A percentile compares a stretch with the other conserved stretches of the same genome.
phyloP scores from a whole-genome alignment of 2,329 filamentous ascomycete genomes.

The Cladorrhinum sp. region DNA sequence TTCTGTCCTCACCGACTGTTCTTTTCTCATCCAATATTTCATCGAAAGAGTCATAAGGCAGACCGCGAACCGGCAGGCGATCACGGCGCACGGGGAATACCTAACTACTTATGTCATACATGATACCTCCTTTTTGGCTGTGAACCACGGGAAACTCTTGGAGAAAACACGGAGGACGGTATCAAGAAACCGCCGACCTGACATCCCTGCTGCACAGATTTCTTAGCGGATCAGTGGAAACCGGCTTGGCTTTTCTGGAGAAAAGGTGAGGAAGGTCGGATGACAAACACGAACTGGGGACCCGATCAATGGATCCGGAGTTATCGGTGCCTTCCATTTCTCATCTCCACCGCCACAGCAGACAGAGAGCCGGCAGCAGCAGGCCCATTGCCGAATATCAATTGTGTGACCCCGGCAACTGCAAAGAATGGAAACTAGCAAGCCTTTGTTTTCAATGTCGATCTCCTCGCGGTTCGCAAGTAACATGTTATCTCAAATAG shows the following conservation, averaged over 20 bases:
- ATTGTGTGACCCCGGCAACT: too few species aligned
- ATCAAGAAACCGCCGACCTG: not conserved
- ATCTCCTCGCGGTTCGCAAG: too few species aligned
- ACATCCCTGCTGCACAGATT: not conserved
- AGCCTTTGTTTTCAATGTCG: too few species aligned
- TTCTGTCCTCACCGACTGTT: not conserved
- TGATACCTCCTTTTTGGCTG: not conserved
- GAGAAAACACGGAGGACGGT: not conserved
- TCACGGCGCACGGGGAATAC: too few species aligned
- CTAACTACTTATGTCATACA: too few species aligned
- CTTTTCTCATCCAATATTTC: not conserved
- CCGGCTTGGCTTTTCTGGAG: not conserved
- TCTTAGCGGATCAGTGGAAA: not conserved
- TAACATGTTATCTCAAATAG: too few species aligned
- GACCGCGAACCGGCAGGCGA: not conserved
- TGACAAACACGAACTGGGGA: too few species aligned
- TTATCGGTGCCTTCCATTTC: conserved; percentile 2
- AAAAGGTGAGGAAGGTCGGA: too few species aligned
- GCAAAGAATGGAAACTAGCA: too few species aligned
- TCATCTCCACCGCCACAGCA: not conserved
- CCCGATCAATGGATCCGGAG: too few species aligned
- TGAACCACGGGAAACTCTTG: not conserved
- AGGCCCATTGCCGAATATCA: not conserved
- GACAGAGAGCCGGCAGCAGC: not conserved
- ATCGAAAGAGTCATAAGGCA: not conserved